Conservation (phyloP, 805 yeast species). For the Candida oleophila region DNA sequence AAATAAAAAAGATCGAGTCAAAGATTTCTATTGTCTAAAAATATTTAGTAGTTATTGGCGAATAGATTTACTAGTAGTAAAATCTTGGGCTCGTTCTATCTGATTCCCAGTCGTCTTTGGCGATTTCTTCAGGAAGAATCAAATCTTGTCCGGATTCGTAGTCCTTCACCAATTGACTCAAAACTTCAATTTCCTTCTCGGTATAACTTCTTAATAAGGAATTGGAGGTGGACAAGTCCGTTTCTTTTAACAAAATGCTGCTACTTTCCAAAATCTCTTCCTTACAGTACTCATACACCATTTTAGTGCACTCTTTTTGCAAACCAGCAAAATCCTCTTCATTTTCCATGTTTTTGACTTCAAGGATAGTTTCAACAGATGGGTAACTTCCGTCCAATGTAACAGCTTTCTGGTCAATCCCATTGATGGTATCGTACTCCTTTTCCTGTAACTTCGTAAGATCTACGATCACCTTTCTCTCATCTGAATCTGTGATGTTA, state of each 20-base stretch:
- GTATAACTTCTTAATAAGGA: constrained; percentile 2
- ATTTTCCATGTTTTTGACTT: neutral
- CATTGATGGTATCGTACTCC: constrained; percentile 24
- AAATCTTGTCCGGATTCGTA: constrained; percentile 6
- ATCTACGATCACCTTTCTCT: constrained; percentile 17
- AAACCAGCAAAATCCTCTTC: constrained; percentile 3
- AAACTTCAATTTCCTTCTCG: constrained; percentile 4
- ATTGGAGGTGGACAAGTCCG: neutral
- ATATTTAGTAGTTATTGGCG: no score
- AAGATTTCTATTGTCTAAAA: no score
- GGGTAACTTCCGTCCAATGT: constrained; percentile 1
- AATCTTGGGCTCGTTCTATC: constrained; percentile 6
- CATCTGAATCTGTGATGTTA: constrained; percentile 22
- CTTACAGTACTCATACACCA: constrained; percentile 6
- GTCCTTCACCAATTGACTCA: constrained; percentile 9
- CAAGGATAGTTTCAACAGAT: constrained; percentile 5
- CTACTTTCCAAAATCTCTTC: neutral
- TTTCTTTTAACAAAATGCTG: neutral
- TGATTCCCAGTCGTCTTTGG: constrained; percentile 15
- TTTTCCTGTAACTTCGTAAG: constrained; percentile 24
- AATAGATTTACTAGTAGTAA: no score
- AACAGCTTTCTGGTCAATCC: constrained; percentile 23
- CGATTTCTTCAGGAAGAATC: constrained; percentile 12
- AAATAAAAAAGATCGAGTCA: no score
- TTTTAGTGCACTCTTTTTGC: constrained; percentile 4